Evolutionary conservation across 768 basidiomycete genomes (phyloP), one percentile per base, ranked within the genome.

Genomic region (Amanita rimosa): DNA sequence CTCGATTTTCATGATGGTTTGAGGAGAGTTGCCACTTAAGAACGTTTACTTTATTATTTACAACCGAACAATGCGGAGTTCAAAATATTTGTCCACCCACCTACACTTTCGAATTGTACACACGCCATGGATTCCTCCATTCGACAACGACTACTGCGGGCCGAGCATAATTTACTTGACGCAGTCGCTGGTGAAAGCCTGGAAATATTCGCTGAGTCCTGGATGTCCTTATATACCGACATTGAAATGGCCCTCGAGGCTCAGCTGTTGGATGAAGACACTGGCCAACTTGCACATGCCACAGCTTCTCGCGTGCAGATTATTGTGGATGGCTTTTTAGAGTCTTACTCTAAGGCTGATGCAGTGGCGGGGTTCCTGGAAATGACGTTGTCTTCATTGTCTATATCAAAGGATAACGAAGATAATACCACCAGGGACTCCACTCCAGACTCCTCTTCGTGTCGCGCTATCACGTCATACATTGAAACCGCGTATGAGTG

Each of bases 401-500:
- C 35, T 6, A 16, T 21, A 21, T 36, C 31, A 36, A 33, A 19
- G 13, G 13, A 41, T 36, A 21, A 34, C 24, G 16, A 27, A 17
- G 24, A 14, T 21, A n/a, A 4, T 9, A n/a, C 33, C 1, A 6
- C 3, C 44, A 4, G 22, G 14, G 19, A 21, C 1, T n/a, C 19
- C 8, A 43, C 11, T 29, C 41, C 7, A 14, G 17, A 6, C 4
- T 9, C 24, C 14, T 9, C 22, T 43, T 14, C 14, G 3, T 38
- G 48, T 34, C 11, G 21, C 17, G 45, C 52, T 40, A 44, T 42
- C 14, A 52, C 62, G 17, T 33, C 58, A 3, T 65, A 65, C 44
- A 58, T 67, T 48, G 57, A 55, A 26, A 59, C 62, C 1, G 61
- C 67, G 0, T 64, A 69, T 48, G 49, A 43, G 3, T 79, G 76